Base-by-base conservation (phyloP, 192 early-diverging fungal genomes). In the Gamsiella multidivaricata region DNA sequence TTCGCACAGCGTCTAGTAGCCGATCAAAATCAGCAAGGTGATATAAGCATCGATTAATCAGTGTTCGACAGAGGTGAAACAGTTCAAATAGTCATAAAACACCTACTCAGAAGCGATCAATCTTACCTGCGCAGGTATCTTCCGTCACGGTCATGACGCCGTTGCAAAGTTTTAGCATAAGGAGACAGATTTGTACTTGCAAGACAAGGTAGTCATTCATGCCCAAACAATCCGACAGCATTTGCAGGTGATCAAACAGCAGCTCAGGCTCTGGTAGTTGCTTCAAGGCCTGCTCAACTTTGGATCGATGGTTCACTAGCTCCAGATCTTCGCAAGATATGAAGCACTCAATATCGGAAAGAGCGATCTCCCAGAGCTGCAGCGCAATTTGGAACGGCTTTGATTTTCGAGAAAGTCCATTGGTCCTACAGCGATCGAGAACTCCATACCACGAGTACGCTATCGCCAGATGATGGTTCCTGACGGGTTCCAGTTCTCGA, bases 401-500 rank as follows among this genome's bases (percentile, higher is more conserved):
- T 28, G 60, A 68, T 54, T 37, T 62, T 5, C 43, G 82, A 25
- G 47, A 83, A 56, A 9, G 49, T 20, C 26, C 80, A 51, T 33
- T 57, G 60, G 28, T 51, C 71, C 71, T 20, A 61, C 25, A 22
- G 76, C 63, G 81, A 78, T 47, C 70, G 26, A 81, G 72, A 22
- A 91, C 80, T 0, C 88, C 90, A 39, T 83, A 63, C 83, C 86
- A 86, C 0, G 87, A 83, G 65, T 88, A 85, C 18, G 90, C 86
- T 26, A 83, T 69, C 0, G 90, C 90, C 31, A 91, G 56, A 41
- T 91, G 83, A 67, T 89, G 81, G 12, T 84, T 66, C 57, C 84
- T 81, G 46, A 81, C 83, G 8, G 69, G 47, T 22, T 67, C 49
- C n/a, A 89, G 57, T 15, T 79, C 59, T 7, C 20, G 25, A 51